Conservation (phyloP, 2,329 filamentous ascomycete species). For the Coccinonectria pachysandricola region DNA sequence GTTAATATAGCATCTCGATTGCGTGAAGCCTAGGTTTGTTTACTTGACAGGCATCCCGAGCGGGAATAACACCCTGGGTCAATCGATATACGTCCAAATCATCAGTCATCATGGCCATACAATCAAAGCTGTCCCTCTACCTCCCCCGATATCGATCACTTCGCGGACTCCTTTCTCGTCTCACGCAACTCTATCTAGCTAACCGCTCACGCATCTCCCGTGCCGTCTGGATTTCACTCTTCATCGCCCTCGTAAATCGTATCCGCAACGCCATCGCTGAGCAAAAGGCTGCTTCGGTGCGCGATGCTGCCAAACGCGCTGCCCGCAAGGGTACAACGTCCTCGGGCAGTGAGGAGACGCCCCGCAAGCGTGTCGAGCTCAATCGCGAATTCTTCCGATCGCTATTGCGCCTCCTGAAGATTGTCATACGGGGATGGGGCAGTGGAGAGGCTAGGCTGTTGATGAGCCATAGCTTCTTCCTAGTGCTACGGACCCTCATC, state of each 20-base stretch:
- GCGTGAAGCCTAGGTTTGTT: too few relatives aligned
- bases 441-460: slow-evolving; percentile 82
- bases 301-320: slow-evolving; percentile 49
- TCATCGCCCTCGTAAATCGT: slow-evolving; percentile 72
- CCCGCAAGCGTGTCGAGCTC: slow-evolving; percentile 76
- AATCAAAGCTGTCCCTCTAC: slow-evolving; percentile 54
- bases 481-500: slow-evolving; percentile 82
- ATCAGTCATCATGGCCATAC: slow-evolving; percentile 57
- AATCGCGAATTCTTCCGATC: slow-evolving; percentile 75
- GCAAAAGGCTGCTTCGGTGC: slow-evolving; percentile 73
- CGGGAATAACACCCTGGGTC: too few relatives aligned
- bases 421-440: slow-evolving; percentile 82
- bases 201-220: slow-evolving; percentile 77
- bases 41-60: too few relatives aligned
- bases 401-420: slow-evolving; percentile 65
- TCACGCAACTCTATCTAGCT: slow-evolving; percentile 64
- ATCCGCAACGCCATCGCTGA: slow-evolving; percentile 86
- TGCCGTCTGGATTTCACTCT: slow-evolving; percentile 71
- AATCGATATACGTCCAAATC: too few relatives aligned
- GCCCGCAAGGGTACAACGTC: slow-evolving; percentile 39
- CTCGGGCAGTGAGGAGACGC: slow-evolving; percentile 26
- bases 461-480: slow-evolving; percentile 84
- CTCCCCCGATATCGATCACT: slow-evolving; percentile 51
- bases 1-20: too few relatives aligned
- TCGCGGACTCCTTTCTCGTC: slow-evolving; percentile 52